These are phyloP conservation scores for Colletotrichum echinochloae DNA, from an alignment of 2,329 filamentous ascomycete genomes.

Conservation along the genomic window DNA sequence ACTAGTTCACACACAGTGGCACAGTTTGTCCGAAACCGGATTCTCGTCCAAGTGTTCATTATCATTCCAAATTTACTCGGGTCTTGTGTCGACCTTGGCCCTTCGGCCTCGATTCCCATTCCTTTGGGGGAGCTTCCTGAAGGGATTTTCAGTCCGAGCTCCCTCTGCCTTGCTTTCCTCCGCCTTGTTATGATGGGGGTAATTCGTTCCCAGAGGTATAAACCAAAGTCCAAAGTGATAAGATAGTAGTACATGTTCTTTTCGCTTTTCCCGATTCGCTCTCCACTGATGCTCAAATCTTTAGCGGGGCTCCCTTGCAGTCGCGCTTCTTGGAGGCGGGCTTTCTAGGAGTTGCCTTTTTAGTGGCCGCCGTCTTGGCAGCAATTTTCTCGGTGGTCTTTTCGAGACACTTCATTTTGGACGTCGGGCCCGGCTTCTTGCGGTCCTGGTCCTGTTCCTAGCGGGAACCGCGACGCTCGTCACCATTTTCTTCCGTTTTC, in stretches of 20 bases:
- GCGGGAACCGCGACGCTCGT: conserved; percentile 41
- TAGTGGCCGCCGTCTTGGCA: not conserved
- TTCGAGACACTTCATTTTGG: not conserved
- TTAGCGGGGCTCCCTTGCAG: not conserved
- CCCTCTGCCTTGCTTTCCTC: conserved; percentile 9
- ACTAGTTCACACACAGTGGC: not conserved
- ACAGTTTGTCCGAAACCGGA: not conserved
- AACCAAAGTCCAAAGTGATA: conserved; percentile 26
- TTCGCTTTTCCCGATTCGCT: conserved; percentile 26
- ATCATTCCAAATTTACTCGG: conserved; percentile 31
- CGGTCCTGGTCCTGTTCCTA: conserved; percentile 24
- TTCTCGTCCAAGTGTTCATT: conserved; percentile 31
- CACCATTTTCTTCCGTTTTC: conserved; percentile 35
- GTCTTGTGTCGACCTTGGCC: conserved; percentile 20
- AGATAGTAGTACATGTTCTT: conserved; percentile 33
- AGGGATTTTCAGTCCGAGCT: conserved; percentile 21
- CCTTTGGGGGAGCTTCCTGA: not conserved
- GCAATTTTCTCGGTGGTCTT: conserved; percentile 1
- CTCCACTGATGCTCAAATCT: not conserved
- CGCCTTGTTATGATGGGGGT: conserved; percentile 2
- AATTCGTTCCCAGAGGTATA: conserved; percentile 23
- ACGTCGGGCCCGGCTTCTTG: not conserved
- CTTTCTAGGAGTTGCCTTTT: not conserved
- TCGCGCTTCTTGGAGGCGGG: not conserved
- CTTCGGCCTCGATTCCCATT: conserved; percentile 23